phyloP scores from a whole-genome alignment of 352 stramenopile genomes.

The Phytopythium helicoides region DNA sequence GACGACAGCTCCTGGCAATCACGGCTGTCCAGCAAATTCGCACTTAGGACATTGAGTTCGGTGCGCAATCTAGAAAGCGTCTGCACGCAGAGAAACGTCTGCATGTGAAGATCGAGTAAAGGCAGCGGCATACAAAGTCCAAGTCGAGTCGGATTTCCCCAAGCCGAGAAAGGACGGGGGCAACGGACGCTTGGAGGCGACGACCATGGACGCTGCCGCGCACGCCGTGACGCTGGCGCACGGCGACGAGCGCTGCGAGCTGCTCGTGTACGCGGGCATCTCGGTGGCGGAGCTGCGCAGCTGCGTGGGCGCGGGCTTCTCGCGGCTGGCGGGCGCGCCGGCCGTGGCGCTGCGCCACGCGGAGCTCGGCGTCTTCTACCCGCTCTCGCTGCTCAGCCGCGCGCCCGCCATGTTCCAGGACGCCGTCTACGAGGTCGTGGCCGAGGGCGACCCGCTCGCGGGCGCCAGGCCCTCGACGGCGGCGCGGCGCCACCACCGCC shows the following conservation, averaged over 20 bases:
- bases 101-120: slow-evolving; percentile 16
- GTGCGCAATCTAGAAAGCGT: too few relatives aligned
- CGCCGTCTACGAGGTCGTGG: slow-evolving; percentile 45
- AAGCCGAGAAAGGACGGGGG: slow-evolving; percentile 1
- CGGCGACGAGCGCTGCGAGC: slow-evolving; percentile 21
- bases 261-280: slow-evolving; percentile 38
- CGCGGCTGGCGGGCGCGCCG: slow-evolving; percentile 7
- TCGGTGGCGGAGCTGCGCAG: slow-evolving; percentile 45
- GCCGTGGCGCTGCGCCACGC: slow-evolving; percentile 20
- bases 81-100: slow-evolving; percentile 1
- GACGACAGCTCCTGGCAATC: slow-evolving; percentile 1
- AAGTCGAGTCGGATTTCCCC: not conserved
- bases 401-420: slow-evolving; percentile 51
- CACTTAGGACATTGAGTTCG: not conserved
- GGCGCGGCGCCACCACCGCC: not conserved
- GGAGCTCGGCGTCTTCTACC: slow-evolving; percentile 50
- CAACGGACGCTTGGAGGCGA: too few relatives aligned
- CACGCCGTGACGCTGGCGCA: slow-evolving; percentile 40
- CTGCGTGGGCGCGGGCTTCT: slow-evolving; percentile 50
- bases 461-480: not conserved
- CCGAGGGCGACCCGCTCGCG: slow-evolving; percentile 9
- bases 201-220: slow-evolving; percentile 18
- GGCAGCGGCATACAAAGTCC: not conserved
- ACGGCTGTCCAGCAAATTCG: not conserved
- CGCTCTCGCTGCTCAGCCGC: slow-evolving; percentile 61